Conservation (phyloP, 768 basidiomycete species). For the Boletus edulis region DNA sequence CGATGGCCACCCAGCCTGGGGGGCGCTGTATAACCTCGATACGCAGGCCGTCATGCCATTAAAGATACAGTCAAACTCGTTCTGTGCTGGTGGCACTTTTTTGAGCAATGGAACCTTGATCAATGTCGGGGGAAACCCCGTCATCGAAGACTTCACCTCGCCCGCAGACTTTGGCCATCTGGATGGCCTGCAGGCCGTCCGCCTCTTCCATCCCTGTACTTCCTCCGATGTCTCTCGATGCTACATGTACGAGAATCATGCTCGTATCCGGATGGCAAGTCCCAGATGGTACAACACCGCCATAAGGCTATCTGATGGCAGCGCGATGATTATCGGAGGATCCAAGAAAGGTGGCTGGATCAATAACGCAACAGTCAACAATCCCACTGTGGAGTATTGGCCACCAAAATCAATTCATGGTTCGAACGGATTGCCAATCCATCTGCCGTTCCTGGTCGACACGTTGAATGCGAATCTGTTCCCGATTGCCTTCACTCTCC, state of each 20-base stretch:
- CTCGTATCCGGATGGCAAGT: conserved; percentile 65
- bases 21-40: conserved; percentile 65
- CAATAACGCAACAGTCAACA: conserved; percentile 77
- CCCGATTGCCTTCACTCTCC: conserved; percentile 70
- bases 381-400: conserved; percentile 79
- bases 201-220: conserved; percentile 68
- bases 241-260: conserved; percentile 62
- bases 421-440: conserved; percentile 64
- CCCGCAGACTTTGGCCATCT: conserved; percentile 74
- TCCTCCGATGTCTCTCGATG: conserved; percentile 48
- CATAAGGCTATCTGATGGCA: conserved; percentile 69
- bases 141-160: conserved; percentile 59
- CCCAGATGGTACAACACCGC: conserved; percentile 82
- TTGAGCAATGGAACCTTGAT: conserved; percentile 73
- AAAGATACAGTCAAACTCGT: conserved; percentile 73
- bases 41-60: conserved; percentile 63
- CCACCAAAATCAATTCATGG: conserved; percentile 74
- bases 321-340: conserved; percentile 80
- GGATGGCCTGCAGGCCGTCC: conserved; percentile 71
- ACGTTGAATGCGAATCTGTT: conserved; percentile 84
- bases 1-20: conserved; percentile 80
- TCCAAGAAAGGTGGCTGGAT: conserved; percentile 85
- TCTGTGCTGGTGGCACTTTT: conserved; percentile 82
- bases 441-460: conserved; percentile 59
- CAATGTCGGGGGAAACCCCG: conserved; percentile 81